Percentiles rank a stretch among this genome's conserved stretches.
These are phyloP conservation scores for Petunia axillaris DNA, from an alignment of 257 asterid genomes.

Conservation along the genomic window DNA sequence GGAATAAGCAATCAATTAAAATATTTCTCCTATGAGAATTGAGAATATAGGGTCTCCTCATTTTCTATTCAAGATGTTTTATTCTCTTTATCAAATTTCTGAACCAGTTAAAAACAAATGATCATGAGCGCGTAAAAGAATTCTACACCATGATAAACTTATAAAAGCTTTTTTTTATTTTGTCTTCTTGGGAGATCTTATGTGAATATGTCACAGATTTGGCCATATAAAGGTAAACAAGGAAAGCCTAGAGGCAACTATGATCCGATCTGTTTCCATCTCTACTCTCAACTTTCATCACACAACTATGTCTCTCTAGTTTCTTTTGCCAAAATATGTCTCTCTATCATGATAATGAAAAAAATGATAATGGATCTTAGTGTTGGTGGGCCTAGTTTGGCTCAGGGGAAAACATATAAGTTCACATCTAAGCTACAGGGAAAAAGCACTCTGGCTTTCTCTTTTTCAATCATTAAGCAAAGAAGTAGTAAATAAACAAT, in stretches of 20 bases:
- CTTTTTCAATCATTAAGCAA: slow-evolving; percentile 23
- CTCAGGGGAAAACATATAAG: slow-evolving; percentile 7
- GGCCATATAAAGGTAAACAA: background rate
- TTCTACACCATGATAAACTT: too few relatives aligned
- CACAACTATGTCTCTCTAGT: background rate
- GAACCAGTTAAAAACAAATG: too few relatives aligned
- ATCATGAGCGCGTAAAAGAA: too few relatives aligned
- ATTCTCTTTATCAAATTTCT: too few relatives aligned
- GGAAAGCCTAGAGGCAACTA: background rate
- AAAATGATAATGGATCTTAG: background rate
- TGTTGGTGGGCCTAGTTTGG: background rate
- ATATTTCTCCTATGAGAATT: background rate
- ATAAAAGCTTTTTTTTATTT: too few relatives aligned
- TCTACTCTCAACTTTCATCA: background rate
- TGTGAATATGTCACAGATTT: background rate
- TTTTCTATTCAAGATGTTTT: background rate
- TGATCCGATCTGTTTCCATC: slow-evolving; percentile 18
- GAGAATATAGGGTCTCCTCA: background rate
- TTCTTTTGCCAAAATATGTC: background rate
- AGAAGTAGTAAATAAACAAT: slow-evolving; percentile 8
- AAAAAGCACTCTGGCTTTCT: background rate
- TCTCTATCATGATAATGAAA: background rate
- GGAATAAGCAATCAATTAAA: background rate
- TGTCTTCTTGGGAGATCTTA: background rate
- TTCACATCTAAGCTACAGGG: slow-evolving; percentile 3